Conservation (phyloP, 805 yeast genomes). For the Sungouiella thailandica region DNA sequence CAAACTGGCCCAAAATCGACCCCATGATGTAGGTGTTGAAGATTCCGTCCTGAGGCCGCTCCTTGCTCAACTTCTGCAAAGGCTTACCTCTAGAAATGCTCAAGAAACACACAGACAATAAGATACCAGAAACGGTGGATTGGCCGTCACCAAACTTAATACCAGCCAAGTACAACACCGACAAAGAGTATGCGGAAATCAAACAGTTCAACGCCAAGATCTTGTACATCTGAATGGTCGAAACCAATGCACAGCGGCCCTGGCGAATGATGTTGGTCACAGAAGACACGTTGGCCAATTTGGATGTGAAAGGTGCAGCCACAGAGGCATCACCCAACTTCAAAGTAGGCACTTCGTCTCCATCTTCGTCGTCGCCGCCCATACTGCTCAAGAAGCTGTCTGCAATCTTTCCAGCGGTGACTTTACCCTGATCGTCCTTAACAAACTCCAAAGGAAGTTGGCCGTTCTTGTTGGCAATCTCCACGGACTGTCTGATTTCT, state of each 20-base stretch:
- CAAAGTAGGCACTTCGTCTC: constrained; percentile 83
- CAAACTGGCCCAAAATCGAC: constrained; percentile 93
- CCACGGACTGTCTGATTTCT: constrained; percentile 61
- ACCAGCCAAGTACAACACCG: constrained; percentile 93
- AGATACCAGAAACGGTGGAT: constrained; percentile 92
- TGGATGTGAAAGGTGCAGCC: constrained; percentile 98
- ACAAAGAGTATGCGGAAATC: constrained; percentile 91
- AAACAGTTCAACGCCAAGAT: constrained; percentile 94
- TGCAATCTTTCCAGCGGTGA: constrained; percentile 33
- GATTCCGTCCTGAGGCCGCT: constrained; percentile 96
- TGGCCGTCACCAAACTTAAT: constrained; percentile 98
- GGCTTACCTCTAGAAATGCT: constrained; percentile 94
- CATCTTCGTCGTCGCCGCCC: constrained; percentile 53
- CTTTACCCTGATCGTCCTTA: constrained; percentile 15
- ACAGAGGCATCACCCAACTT: constrained; percentile 98
- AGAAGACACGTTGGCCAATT: constrained; percentile 84
- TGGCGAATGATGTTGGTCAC: constrained; percentile 93
- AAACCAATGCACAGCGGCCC: constrained; percentile 96
- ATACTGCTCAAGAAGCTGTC: no score
- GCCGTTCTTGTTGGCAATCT: constrained; percentile 42
- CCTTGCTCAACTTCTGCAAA: constrained; percentile 78
- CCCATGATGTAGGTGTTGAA: constrained; percentile 97
- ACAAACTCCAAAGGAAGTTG: constrained; percentile 15
- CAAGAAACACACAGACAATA: constrained; percentile 89
- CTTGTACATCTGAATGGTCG: constrained; percentile 98